These are phyloP conservation scores for Harringtonia lauricola DNA, from an alignment of 2,329 filamentous ascomycete genomes.

Conservation along the genomic window DNA sequence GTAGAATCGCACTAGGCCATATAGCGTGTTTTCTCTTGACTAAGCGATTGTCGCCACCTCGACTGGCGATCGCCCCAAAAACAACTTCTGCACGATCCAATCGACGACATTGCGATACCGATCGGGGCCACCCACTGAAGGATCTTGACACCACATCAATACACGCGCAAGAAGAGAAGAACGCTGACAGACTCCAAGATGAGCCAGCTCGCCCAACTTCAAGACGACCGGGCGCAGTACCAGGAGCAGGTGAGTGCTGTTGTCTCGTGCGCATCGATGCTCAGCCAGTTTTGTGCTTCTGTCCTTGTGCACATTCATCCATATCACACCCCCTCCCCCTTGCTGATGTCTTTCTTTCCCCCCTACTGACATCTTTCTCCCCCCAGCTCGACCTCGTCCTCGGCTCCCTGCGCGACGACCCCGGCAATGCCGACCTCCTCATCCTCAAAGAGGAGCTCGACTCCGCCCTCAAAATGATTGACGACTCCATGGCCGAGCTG, in stretches of 20 bases:
- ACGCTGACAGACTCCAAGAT: too few relatives aligned
- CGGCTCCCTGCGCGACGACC: slow-evolving; percentile 66
- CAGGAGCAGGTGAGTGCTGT: slow-evolving; percentile 39
- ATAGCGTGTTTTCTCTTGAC: too few relatives aligned
- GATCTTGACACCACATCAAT: too few relatives aligned
- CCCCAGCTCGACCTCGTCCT: slow-evolving; percentile 65
- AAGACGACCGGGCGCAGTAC: slow-evolving; percentile 42
- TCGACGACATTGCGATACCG: too few relatives aligned
- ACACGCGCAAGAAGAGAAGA: too few relatives aligned
- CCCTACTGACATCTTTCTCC: neutral
- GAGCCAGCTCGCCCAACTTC: slow-evolving; percentile 25
- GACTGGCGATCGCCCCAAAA: too few relatives aligned
- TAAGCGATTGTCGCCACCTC: too few relatives aligned
- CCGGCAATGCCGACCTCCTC: slow-evolving; percentile 67
- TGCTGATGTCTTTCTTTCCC: neutral
- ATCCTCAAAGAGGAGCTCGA: slow-evolving; percentile 71
- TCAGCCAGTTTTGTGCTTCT: neutral
- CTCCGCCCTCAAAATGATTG: slow-evolving; percentile 67
- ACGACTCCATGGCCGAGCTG: slow-evolving; percentile 72
- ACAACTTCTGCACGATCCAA: too few relatives aligned
- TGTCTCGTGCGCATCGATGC: neutral
- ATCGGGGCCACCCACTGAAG: too few relatives aligned
- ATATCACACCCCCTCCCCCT: too few relatives aligned
- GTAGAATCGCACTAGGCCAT: too few relatives aligned
- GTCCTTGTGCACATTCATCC: neutral